Conservation (phyloP, 306 rosid genomes). For the Prunus kanzakura region DNA sequence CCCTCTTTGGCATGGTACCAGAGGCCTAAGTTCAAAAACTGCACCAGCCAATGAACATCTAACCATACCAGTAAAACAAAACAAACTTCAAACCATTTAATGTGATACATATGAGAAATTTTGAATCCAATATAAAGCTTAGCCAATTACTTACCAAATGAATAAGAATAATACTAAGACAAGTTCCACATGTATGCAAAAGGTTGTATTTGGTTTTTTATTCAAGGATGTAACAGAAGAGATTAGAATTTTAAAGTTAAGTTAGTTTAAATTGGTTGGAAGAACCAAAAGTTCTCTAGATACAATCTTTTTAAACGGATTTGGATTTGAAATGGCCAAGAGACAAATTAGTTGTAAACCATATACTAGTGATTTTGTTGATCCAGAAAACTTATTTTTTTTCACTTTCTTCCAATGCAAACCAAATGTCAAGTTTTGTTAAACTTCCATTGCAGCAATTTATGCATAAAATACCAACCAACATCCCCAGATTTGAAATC, state of each 20-base stretch:
- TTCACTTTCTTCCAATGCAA: neutral
- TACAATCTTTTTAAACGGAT: no score
- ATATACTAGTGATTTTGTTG: neutral
- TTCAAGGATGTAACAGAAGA: neutral
- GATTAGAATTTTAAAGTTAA: neutral
- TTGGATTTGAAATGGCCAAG: no score
- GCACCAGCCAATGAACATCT: neutral
- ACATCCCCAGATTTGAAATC: neutral
- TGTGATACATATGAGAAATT: neutral
- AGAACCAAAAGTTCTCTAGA: neutral
- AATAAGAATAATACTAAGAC: neutral
- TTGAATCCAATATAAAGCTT: neutral
- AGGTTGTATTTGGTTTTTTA: neutral
- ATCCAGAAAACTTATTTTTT: neutral
- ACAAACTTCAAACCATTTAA: neutral
- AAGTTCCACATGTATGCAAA: neutral
- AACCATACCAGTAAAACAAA: neutral
- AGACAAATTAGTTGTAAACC: neutral
- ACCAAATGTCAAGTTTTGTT: neutral
- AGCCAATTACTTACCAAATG: neutral
- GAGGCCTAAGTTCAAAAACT: constrained; percentile 6
- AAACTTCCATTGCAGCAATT: neutral
- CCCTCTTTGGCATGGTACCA: constrained; percentile 1
- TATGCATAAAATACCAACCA: neutral
- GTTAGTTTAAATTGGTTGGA: neutral